Percentiles rank a stretch among this genome's conserved stretches.
Evolutionary conservation across 495 filamentous ascomycete genomes (phyloP).

Genomic region (Penicillium canariense): DNA sequence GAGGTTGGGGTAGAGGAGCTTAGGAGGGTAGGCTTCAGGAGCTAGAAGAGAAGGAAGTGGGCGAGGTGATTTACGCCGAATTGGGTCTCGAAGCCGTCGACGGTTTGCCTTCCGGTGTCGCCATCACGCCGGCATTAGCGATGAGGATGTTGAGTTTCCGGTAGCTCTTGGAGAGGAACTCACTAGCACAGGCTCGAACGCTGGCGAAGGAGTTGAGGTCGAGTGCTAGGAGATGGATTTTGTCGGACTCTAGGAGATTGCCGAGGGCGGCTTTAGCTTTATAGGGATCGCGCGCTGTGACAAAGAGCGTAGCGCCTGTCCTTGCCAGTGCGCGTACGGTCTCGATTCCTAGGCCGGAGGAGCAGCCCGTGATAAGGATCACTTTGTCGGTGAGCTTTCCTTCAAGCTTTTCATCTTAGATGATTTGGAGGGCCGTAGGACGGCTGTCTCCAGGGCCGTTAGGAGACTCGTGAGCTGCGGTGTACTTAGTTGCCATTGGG

Average conservation of each 20-base stretch:
- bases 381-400: constrained; percentile 44
- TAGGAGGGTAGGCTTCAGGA: constrained; percentile 44
- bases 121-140: constrained; percentile 51
- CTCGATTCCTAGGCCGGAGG: constrained; percentile 55
- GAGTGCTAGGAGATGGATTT: constrained; percentile 29
- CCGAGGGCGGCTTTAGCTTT: constrained; percentile 35
- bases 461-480: constrained; percentile 36
- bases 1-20: constrained; percentile 35
- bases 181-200: constrained; percentile 39
- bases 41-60: constrained; percentile 52
- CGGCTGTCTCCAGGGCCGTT: constrained; percentile 54
- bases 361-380: constrained; percentile 50
- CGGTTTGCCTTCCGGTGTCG: constrained; percentile 36
- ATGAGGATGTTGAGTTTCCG: constrained; percentile 49
- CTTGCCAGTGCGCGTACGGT: constrained; percentile 46
- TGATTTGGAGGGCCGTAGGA: constrained; percentile 53
- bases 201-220: constrained; percentile 44
- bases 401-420: constrained; percentile 47
- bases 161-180: constrained; percentile 36
- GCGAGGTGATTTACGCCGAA: constrained; percentile 50
- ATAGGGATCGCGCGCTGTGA: constrained; percentile 40
- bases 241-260: constrained; percentile 27
- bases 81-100: constrained; percentile 48
- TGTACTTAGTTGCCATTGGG: constrained; percentile 29
- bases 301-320: constrained; percentile 50